Base-by-base conservation (phyloP, 306 rosid genomes). In the Vigna hirtella region DNA sequence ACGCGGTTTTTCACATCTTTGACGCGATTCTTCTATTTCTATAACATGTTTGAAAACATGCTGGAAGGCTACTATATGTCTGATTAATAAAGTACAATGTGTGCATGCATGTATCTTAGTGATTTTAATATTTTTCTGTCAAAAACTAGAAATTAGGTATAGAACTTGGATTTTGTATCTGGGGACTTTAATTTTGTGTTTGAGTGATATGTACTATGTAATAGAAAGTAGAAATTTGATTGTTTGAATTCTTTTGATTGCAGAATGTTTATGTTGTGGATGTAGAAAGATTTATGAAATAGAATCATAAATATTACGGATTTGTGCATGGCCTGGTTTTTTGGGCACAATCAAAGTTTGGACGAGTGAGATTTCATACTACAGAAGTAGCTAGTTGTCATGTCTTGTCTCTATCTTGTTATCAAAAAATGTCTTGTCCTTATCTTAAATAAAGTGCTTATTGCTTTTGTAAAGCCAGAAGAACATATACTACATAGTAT, bases 281-380 rank as follows among this genome's bases (percentile, higher is more conserved):
- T 51, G 64, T 45, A 70, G 22, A 49, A 36, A 61, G 72, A 7
- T 17, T 12, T 11, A 12, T 5, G 30, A 16, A 12, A n/a, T 28
- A 43, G 34, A 18, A 66, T 13, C 26, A 67, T 66, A 32, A 52
- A 72, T 43, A 72, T 32, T 16, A 64, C 5, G 36, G 6, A 3
- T 43, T 30, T 43, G 14, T 15, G 58, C 16, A 17, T 61, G 52
- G 15, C 28, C 32, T 17, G 16, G 9, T n/a, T 50, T n/a, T 50
- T 36, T 50, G 71, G 17, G 36, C 7, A 20, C 11, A 30, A 79
- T 75, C 50, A n/a, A 59, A 57, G 47, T 74, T 63, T 67, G 47
- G 79, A 65, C 15, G 55, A 26, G 48, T 81, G 74, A 16, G 51
- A 34, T 40, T 61, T 62, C 74, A 67, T 68, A 75, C 70, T 32